Conservation (phyloP, 1,284 basidiomycete genomes). For the Puccinia triticina region DNA sequence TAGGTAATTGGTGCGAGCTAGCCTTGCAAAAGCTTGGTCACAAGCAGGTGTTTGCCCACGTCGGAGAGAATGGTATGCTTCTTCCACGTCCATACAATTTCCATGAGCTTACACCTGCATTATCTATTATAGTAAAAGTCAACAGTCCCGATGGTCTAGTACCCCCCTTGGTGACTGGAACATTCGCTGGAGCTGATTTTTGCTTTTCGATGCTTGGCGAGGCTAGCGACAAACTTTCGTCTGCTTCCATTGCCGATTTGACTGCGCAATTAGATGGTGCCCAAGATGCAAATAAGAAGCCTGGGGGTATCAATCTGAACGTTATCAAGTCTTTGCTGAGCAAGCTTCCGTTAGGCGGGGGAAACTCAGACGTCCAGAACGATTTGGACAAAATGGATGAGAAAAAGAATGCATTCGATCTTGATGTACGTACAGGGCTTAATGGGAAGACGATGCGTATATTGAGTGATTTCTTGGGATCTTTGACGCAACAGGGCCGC, state of each 20-base stretch:
- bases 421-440: conserved; percentile 64
- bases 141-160: conserved; percentile 78
- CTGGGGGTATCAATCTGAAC: conserved; percentile 59
- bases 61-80: conserved; percentile 71
- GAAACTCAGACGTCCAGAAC: conserved; percentile 54
- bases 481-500: conserved; percentile 53
- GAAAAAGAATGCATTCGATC: conserved; percentile 65
- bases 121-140: conserved; percentile 64
- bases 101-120: neutral
- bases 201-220: conserved; percentile 65
- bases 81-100: neutral
- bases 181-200: conserved; percentile 86
- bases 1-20: conserved; percentile 62
- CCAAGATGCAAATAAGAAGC: conserved; percentile 36
- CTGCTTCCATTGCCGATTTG: conserved; percentile 85
- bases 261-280: conserved; percentile 74
- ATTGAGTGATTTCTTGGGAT: conserved; percentile 64
- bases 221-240: conserved; percentile 65
- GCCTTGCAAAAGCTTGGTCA: conserved; percentile 75
- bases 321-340: conserved; percentile 55
- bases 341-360: conserved; percentile 41
- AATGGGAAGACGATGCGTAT: conserved; percentile 68
- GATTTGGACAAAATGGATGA: conserved; percentile 62
- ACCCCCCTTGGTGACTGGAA: conserved; percentile 82
- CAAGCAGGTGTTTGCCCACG: conserved; percentile 80